phyloP scores from a whole-genome alignment of 768 basidiomycete genomes.

The Calocybe indica region DNA sequence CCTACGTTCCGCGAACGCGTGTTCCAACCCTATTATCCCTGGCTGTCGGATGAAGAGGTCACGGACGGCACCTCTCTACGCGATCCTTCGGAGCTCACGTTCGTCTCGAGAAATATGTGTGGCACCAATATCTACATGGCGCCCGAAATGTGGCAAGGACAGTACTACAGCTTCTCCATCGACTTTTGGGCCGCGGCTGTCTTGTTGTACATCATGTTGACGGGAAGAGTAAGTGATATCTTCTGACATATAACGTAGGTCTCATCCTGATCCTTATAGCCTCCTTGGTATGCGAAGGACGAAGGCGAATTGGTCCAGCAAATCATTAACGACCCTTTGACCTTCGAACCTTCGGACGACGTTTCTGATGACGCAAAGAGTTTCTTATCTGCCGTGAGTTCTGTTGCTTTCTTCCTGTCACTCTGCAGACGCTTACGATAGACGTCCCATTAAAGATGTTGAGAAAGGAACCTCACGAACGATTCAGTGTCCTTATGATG shows the following conservation, averaged over 20 bases:
- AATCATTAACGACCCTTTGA: too few species aligned
- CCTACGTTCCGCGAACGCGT: slow-evolving; percentile 21
- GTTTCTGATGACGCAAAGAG: background rate
- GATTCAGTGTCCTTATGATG: slow-evolving; percentile 4
- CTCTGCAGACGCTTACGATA: background rate
- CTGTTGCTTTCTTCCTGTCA: background rate
- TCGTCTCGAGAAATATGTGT: slow-evolving; percentile 1
- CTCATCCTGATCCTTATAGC: slow-evolving; percentile 1
- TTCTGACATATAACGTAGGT: background rate
- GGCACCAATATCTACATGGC: slow-evolving; percentile 8
- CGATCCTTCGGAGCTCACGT: background rate
- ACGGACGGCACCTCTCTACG: background rate
- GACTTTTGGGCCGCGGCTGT: slow-evolving; percentile 10
- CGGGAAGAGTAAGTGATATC: slow-evolving; percentile 7
- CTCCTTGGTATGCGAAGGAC: slow-evolving; percentile 5
- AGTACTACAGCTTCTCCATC: slow-evolving; percentile 8
- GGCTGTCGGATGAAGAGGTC: background rate
- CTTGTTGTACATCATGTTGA: slow-evolving; percentile 9
- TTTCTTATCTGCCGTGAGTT: slow-evolving; percentile 5
- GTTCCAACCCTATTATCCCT: slow-evolving; percentile 28
- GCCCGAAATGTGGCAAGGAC: slow-evolving; percentile 7
- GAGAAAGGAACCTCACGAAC: slow-evolving; percentile 6
- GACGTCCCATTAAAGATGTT: slow-evolving; percentile 4
- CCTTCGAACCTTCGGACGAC: too few species aligned
- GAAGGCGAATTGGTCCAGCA: background rate